Percentiles rank a stretch among this genome's conserved stretches.
Conservation (phyloP, 163 green algal species). For the Scenedesmus sp. region DNA sequence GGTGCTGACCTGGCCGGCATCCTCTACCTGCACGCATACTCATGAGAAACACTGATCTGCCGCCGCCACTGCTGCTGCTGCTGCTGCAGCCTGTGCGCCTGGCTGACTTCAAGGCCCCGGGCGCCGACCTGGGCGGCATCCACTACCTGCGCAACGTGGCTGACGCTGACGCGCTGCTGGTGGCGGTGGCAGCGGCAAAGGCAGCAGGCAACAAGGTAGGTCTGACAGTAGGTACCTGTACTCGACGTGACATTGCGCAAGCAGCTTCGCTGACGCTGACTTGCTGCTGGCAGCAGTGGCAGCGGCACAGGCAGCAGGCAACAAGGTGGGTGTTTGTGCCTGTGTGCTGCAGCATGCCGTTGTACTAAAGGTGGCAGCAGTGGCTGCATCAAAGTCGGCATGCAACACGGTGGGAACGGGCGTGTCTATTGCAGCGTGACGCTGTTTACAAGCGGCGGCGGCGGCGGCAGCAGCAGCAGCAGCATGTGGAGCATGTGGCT, state of each 20-base stretch:
- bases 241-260: too few relatives aligned
- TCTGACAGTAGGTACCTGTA: background rate
- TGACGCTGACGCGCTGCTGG: slow-evolving; percentile 85
- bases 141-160: slow-evolving; percentile 88
- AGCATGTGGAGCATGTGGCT: too few relatives aligned
- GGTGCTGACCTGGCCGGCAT: background rate
- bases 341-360: too few relatives aligned
- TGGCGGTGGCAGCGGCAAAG: slow-evolving; percentile 75
- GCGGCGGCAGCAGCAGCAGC: too few relatives aligned
- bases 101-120: slow-evolving; percentile 81
- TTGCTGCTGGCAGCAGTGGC: slow-evolving; percentile 74
- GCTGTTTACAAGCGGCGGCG: too few relatives aligned
- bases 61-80: background rate
- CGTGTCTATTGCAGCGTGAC: too few relatives aligned
- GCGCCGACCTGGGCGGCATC: slow-evolving; percentile 85
- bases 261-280: slow-evolving; percentile 75
- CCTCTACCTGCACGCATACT: background rate
- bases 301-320: slow-evolving; percentile 68
- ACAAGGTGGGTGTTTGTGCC: slow-evolving; percentile 55
- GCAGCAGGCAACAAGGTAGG: slow-evolving; percentile 65
- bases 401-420: too few relatives aligned
- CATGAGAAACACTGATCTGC: background rate
- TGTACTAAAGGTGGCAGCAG: too few relatives aligned
- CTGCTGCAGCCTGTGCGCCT: slow-evolving; percentile 69
- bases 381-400: too few relatives aligned